Percentiles rank a stretch among this genome's conserved stretches.
Conservation (phyloP, 2,329 filamentous ascomycete genomes). For the Acephala macrosclerotiorum region DNA sequence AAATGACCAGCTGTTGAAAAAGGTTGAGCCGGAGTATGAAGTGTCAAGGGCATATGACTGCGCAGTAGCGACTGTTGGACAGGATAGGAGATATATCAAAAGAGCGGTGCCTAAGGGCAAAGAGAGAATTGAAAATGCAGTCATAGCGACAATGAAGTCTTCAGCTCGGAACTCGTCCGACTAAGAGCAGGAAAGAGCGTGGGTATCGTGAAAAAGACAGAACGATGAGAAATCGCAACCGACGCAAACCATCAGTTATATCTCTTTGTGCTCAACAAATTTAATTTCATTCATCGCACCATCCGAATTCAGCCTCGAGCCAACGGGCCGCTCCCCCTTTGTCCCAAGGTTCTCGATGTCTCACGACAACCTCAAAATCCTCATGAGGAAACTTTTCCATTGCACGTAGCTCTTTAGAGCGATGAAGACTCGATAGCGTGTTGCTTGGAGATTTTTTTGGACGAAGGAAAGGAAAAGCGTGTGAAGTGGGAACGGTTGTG, state of each 20-base stretch:
- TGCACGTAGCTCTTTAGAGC: not conserved
- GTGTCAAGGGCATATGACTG: constrained; percentile 5
- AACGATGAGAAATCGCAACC: not conserved
- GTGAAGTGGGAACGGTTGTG: not conserved
- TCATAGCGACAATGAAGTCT: not conserved
- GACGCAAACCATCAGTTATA: no score
- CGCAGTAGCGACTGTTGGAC: not conserved
- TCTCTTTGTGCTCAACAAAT: no score
- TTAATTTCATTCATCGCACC: no score
- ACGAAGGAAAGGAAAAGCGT: not conserved
- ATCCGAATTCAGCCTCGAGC: no score
- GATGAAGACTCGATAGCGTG: not conserved
- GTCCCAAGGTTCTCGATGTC: not conserved
- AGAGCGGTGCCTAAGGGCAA: not conserved
- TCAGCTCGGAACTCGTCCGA: not conserved
- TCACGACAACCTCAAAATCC: not conserved
- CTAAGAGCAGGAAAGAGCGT: not conserved
- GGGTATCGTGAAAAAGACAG: not conserved
- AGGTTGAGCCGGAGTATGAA: not conserved
- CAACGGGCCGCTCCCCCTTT: not conserved
- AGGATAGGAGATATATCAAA: not conserved
- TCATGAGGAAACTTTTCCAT: not conserved
- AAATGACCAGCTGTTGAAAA: not conserved
- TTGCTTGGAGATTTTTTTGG: not conserved
- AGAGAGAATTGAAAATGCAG: not conserved